Conservation (phyloP, 441 rosid genomes). For the Erodium chrysanthum region DNA sequence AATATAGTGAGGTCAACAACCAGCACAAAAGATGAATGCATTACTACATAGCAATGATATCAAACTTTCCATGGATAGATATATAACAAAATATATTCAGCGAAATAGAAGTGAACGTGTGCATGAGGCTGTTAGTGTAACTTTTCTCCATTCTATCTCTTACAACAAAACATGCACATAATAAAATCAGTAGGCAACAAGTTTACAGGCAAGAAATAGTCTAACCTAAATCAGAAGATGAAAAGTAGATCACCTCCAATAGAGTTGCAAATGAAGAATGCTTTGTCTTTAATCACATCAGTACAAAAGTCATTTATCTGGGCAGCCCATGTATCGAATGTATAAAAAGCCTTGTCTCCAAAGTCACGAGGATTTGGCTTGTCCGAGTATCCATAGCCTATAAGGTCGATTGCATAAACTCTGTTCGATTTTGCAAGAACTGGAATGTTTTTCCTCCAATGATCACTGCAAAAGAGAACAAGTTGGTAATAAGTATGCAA, state of each 20-base stretch:
- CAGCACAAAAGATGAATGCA: too few species aligned
- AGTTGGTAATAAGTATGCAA: not conserved
- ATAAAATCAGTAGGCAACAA: not conserved
- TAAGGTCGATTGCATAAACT: constrained; percentile 72
- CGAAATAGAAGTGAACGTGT: not conserved
- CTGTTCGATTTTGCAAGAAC: constrained; percentile 65
- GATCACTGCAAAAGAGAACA: constrained; percentile 41
- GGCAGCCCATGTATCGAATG: constrained; percentile 76
- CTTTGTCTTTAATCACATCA: constrained; percentile 63
- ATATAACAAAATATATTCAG: not conserved
- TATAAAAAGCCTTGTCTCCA: constrained; percentile 51
- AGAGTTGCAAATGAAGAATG: constrained; percentile 81
- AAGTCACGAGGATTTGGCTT: constrained; percentile 68
- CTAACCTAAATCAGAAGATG: not conserved
- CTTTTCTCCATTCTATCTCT: not conserved
- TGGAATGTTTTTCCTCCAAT: constrained; percentile 81
- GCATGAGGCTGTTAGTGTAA: not conserved
- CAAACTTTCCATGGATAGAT: not conserved
- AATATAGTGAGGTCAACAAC: too few species aligned
- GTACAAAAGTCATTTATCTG: constrained; percentile 67
- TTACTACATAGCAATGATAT: not conserved
- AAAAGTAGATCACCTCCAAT: constrained; percentile 57
- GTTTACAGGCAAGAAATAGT: constrained; percentile 5
- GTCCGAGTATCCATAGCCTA: constrained; percentile 85
- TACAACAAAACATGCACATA: not conserved